Conservation (phyloP, 2,329 filamentous ascomycete species). For the Fusarium staphyleae region DNA sequence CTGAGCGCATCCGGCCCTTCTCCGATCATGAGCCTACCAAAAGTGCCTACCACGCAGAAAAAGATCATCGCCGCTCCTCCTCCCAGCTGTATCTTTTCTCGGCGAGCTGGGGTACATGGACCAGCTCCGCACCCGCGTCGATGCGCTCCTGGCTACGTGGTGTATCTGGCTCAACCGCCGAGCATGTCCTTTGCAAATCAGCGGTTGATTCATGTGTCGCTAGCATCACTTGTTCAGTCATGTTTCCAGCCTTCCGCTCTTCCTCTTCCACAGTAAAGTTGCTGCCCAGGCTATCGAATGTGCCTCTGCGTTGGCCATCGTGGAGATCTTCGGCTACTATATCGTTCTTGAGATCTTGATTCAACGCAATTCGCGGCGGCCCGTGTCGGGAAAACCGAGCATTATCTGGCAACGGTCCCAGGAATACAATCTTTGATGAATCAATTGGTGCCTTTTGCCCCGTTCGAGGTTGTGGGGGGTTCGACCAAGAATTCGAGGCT, state of each 20-base stretch:
- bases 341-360: slow-evolving; percentile 6
- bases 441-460: slow-evolving; percentile 61
- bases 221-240: slow-evolving; percentile 37
- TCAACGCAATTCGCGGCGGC: neutral
- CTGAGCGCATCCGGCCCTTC: no score
- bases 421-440: slow-evolving; percentile 59
- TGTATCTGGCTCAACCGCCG: slow-evolving; percentile 14
- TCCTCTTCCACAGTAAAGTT: slow-evolving; percentile 65
- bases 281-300: slow-evolving; percentile 59
- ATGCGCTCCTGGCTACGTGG: slow-evolving; percentile 51
- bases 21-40: neutral
- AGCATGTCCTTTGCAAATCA: neutral
- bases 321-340: neutral
- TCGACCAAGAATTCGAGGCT: neutral
- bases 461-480: slow-evolving; percentile 14
- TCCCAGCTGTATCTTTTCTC: slow-evolving; percentile 62
- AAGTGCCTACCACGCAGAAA: no score
- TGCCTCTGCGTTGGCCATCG: slow-evolving; percentile 7
- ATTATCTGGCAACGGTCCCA: slow-evolving; percentile 61
- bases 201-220: slow-evolving; percentile 7
- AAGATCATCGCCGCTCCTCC: slow-evolving; percentile 39
- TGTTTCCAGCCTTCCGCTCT: slow-evolving; percentile 40
- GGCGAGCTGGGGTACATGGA: slow-evolving; percentile 60
- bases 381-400: slow-evolving; percentile 43
- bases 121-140: slow-evolving; percentile 52